Conservation (phyloP, 73 alveolate genomes). For the Stentor coeruleus region DNA sequence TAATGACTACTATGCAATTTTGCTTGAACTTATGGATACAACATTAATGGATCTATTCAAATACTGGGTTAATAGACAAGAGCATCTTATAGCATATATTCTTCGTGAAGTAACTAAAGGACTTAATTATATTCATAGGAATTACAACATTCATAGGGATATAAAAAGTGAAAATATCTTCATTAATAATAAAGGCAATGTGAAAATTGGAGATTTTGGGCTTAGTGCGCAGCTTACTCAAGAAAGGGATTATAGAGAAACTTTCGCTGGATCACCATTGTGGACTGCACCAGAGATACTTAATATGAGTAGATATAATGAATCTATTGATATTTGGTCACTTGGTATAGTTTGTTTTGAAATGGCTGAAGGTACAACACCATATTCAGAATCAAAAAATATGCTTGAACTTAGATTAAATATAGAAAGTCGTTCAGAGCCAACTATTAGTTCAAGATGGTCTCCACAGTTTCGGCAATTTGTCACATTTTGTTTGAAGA, state of each 20-base stretch:
- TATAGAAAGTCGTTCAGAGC: too few relatives aligned
- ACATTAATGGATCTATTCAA: too few relatives aligned
- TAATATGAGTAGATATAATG: constrained; percentile 61
- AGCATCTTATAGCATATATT: too few relatives aligned
- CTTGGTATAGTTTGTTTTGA: constrained; percentile 95
- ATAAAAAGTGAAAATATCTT: constrained; percentile 68
- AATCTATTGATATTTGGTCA: constrained; percentile 94
- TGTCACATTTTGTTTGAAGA: too few relatives aligned
- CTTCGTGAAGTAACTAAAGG: too few relatives aligned
- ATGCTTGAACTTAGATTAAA: too few relatives aligned
- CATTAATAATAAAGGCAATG: constrained; percentile 47
- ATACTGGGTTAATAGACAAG: too few relatives aligned
- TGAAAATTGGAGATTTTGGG: constrained; percentile 78
- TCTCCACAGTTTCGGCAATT: too few relatives aligned
- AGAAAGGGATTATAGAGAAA: constrained; percentile 68
- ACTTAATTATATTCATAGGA: constrained; percentile 33
- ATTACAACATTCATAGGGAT: constrained; percentile 69
- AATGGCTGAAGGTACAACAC: constrained; percentile 97
- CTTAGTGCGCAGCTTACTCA: constrained; percentile 61
- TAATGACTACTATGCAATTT: too few relatives aligned
- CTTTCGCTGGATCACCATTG: constrained; percentile 74
- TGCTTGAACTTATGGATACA: too few relatives aligned
- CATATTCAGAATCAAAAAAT: constrained; percentile 85
- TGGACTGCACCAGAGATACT: constrained; percentile 91
- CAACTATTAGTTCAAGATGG: too few relatives aligned